Base-by-base conservation (phyloP, 1,284 basidiomycete species). In the Mycosarcoma mackinlayi region DNA sequence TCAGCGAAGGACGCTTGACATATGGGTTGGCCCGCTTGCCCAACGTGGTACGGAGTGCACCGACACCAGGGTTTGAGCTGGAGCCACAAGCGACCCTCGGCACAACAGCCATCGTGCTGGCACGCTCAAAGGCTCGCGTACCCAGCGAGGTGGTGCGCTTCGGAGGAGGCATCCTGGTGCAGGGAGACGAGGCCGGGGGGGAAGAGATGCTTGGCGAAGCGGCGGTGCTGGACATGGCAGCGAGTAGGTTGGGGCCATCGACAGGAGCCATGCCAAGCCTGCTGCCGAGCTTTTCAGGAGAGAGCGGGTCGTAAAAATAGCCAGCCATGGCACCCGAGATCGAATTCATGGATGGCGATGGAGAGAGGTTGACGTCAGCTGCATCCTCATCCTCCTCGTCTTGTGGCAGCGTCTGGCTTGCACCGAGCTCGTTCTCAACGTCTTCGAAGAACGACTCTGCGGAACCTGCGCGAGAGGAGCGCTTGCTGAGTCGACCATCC, bases 301-400 rank as follows among this genome's bases (percentile, higher is more conserved):
- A 79, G 34, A 75, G 41, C 1, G 78, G 78, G 25, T 79, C 64
- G 52, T 65, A 78, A 45, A 80, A 80, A 63, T 77, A 80, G 52
- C 53, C 64, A 16, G 68, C 75, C 53, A 80, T 74, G 35, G 63
- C 47, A 3, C 65, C 71, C 2, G 58, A 52, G 7, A 56, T 11
- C 11, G 63, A 66, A 10, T 41, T 40, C 63, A 66, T 66, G 1
- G 74, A 64, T 2, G 75, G 62, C 3, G 69, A 65, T 6, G 75
- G 74, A 6, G 74, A 72, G 21, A 66, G 73, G 10, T 71, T 58
- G 46, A 47, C 44, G 33, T 60, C 55, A 10, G 48, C 27, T 23
- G 24, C 47, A 14, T 58, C 54, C 37, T 21, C 44, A n/a, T 53
- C 50, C 9, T 62, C 55, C 6, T 47, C 51, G 6, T 56, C 42